Percentiles rank a stretch among this genome's conserved stretches.
These are phyloP conservation scores for Ochetophila trinervis DNA, from an alignment of 306 rosid species.

Conservation along the genomic window DNA sequence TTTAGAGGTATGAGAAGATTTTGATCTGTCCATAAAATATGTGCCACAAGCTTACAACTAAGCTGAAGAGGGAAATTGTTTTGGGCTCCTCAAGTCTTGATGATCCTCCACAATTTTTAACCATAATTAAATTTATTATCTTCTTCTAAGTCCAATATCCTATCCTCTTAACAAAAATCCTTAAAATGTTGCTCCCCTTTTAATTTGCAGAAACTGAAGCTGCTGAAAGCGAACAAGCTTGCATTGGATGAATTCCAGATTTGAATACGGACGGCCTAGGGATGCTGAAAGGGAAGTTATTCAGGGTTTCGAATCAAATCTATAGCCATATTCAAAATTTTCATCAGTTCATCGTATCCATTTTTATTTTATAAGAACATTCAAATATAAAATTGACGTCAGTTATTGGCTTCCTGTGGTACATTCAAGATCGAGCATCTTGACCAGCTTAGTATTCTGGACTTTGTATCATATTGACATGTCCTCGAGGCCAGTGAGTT, in stretches of 20 bases:
- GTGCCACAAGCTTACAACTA: constrained; percentile 85
- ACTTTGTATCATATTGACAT: constrained; percentile 24
- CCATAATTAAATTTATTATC: constrained; percentile 43
- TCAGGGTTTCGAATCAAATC: constrained; percentile 13
- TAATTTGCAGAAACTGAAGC: constrained; percentile 71
- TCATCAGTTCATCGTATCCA: constrained; percentile 21
- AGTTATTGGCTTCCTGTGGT: background rate
- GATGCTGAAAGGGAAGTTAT: constrained; percentile 25
- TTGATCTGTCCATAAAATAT: background rate
- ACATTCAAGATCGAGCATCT: constrained; percentile 13
- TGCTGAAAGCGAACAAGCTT: constrained; percentile 60
- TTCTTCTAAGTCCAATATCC: background rate
- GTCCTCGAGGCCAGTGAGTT: background rate
- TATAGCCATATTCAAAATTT: constrained; percentile 25
- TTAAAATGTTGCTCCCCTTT: background rate
- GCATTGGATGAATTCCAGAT: constrained; percentile 85
- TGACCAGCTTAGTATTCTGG: constrained; percentile 4
- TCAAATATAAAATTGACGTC: background rate
- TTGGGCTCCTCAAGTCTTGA: constrained; percentile 88
- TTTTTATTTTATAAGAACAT: background rate
- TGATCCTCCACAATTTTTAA: constrained; percentile 82
- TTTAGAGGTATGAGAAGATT: constrained; percentile 71
- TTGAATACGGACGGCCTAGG: constrained; percentile 29
- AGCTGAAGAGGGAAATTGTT: constrained; percentile 81
- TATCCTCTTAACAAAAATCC: background rate